A percentile compares a stretch with the other conserved stretches of the same genome.
Evolutionary conservation across 1,284 basidiomycete species (phyloP).

Genomic region (Neolentinus lepideus): DNA sequence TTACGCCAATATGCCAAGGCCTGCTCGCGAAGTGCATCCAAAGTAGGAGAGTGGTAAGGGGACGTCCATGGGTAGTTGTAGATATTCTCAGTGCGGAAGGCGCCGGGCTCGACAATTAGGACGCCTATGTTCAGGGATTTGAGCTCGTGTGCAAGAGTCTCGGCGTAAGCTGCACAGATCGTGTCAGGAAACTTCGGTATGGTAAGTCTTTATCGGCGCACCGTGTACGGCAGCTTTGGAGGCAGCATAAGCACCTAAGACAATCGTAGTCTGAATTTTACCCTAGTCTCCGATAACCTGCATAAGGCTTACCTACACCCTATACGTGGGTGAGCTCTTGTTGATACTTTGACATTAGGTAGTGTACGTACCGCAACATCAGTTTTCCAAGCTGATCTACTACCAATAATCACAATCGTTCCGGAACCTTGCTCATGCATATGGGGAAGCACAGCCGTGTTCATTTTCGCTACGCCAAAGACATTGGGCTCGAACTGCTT

Average conservation of each 20-base stretch:
- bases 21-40: conserved; percentile 14
- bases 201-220: background rate
- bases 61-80: conserved; percentile 13
- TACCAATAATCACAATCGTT: conserved; percentile 25
- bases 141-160: conserved; percentile 23
- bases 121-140: conserved; percentile 21
- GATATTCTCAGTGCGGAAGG: conserved; percentile 22
- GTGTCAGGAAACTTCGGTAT: background rate
- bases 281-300: background rate
- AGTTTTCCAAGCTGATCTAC: conserved; percentile 20
- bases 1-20: conserved; percentile 9
- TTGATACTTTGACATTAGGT: background rate
- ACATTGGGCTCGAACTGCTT: conserved; percentile 29
- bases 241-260: conserved; percentile 19
- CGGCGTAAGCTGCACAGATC: conserved; percentile 17
- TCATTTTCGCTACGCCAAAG: conserved; percentile 27
- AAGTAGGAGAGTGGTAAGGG: conserved; percentile 15
- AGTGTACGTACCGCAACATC: conserved; percentile 14
- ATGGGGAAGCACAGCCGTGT: conserved; percentile 27
- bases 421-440: conserved; percentile 25
- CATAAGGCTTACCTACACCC: background rate
- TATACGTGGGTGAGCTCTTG: background rate
- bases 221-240: conserved; percentile 25
- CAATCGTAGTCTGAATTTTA: background rate
- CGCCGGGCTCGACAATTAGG: conserved; percentile 23